Percentiles rank a stretch among this genome's conserved stretches.
phyloP scores from a whole-genome alignment of 2,329 filamentous ascomycete species.

The Fusarium neocosmosporiellum region DNA sequence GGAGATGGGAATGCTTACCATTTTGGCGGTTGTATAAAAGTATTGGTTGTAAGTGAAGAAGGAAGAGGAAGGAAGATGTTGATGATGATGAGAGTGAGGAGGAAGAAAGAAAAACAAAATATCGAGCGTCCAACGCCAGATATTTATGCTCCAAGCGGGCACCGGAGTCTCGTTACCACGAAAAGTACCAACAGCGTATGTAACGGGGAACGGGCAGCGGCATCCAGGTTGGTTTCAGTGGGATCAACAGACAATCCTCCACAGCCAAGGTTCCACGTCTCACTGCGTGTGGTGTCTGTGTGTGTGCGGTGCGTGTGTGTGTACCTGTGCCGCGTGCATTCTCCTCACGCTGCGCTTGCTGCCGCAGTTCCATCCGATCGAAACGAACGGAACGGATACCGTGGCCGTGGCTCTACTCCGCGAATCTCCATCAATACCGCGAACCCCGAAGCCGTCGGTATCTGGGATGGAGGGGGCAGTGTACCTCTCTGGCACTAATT shows the following conservation, averaged over 20 bases:
- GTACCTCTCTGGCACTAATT: slow-evolving; percentile 11
- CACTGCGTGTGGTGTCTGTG: slow-evolving; percentile 15
- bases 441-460: slow-evolving; percentile 43
- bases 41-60: slow-evolving; percentile 30
- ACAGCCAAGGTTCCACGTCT: slow-evolving; percentile 38
- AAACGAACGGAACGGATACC: slow-evolving; percentile 32
- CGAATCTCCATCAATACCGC: slow-evolving; percentile 43
- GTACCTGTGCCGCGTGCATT: neutral
- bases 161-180: slow-evolving; percentile 27
- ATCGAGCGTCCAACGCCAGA: slow-evolving; percentile 32
- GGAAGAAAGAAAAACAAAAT: slow-evolving; percentile 15
- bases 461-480: slow-evolving; percentile 21
- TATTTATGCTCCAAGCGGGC: slow-evolving; percentile 42
- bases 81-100: slow-evolving; percentile 36
- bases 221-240: slow-evolving; percentile 4
- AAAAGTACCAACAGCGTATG: neutral
- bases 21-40: slow-evolving; percentile 41
- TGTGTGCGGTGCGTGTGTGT: neutral
- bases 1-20: slow-evolving; percentile 35
- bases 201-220: slow-evolving; percentile 15
- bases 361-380: slow-evolving; percentile 4
- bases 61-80: slow-evolving; percentile 22
- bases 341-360: neutral
- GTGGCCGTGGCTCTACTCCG: slow-evolving; percentile 29
- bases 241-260: slow-evolving; percentile 17